Percentiles rank a stretch among this genome's conserved stretches.
These are phyloP conservation scores for Suillus weaverae DNA, from an alignment of 768 basidiomycete species.

Conservation along the genomic window DNA sequence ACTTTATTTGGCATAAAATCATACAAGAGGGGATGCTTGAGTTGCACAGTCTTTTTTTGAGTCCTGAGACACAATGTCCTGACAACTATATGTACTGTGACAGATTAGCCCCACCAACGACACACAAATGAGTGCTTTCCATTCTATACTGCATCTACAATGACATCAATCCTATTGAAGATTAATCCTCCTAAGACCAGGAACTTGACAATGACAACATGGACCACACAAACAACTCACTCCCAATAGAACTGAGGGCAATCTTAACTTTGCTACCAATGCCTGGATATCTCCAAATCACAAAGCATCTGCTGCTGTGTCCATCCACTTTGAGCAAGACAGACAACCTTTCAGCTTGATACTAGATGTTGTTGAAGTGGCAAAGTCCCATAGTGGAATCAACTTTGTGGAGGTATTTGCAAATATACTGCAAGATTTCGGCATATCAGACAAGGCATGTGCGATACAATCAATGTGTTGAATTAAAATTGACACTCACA, in stretches of 20 bases:
- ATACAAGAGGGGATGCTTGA: no score
- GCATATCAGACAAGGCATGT: conserved; percentile 35
- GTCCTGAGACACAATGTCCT: no score
- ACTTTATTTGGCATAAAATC: no score
- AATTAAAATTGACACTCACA: conserved; percentile 7
- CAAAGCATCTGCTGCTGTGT: conserved; percentile 31
- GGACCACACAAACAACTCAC: no score
- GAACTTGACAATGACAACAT: no score
- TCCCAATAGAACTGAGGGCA: conserved; percentile 13
- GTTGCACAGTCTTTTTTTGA: no score
- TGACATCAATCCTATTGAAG: not conserved
- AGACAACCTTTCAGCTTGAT: conserved; percentile 28
- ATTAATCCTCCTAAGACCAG: not conserved
- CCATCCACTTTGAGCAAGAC: conserved; percentile 33
- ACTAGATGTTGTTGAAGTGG: conserved; percentile 40
- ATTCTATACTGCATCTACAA: not conserved
- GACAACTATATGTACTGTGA: no score
- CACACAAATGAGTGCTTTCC: not conserved
- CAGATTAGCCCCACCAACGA: not conserved
- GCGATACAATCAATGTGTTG: not conserved
- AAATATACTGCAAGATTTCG: conserved; percentile 35
- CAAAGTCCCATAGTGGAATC: conserved; percentile 34
- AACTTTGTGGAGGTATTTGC: conserved; percentile 37
- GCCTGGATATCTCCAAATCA: conserved; percentile 41
- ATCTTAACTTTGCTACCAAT: conserved; percentile 35